Conservation (phyloP, 306 rosid genomes). For the Benincasa hispida region DNA sequence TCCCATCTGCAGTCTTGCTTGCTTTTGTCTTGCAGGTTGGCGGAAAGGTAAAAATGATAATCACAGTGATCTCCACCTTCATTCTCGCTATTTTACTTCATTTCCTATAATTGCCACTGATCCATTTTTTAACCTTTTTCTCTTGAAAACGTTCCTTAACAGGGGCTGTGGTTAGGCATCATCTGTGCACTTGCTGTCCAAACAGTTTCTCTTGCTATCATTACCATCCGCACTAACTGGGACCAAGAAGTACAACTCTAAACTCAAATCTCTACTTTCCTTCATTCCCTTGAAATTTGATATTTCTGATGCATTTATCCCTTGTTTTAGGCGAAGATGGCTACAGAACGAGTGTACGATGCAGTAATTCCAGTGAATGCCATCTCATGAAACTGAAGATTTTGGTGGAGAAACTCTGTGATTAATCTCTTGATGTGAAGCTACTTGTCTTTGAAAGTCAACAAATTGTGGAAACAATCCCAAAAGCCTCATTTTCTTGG, state of each 20-base stretch:
- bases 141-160: background rate
- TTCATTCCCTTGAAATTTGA: background rate
- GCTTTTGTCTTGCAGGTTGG: constrained; percentile 47
- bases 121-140: no score
- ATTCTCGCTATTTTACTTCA: background rate
- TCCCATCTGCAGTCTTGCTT: constrained; percentile 40
- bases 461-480: background rate
- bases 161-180: constrained; percentile 77
- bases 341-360: constrained; percentile 39
- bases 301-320: background rate
- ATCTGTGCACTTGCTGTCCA: constrained; percentile 57
- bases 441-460: background rate
- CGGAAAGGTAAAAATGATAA: constrained; percentile 37
- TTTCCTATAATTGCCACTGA: background rate
- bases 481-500: background rate
- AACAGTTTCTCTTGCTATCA: constrained; percentile 24
- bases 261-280: background rate
- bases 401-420: background rate
- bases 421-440: background rate
- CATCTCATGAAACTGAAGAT: constrained; percentile 8
- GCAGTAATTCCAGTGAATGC: constrained; percentile 18
- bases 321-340: constrained; percentile 29
- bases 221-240: constrained; percentile 54
- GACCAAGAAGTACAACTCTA: constrained; percentile 31
- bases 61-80: background rate